Conservation (phyloP, 1,284 basidiomycete species). For the Entoloma clypeatum region DNA sequence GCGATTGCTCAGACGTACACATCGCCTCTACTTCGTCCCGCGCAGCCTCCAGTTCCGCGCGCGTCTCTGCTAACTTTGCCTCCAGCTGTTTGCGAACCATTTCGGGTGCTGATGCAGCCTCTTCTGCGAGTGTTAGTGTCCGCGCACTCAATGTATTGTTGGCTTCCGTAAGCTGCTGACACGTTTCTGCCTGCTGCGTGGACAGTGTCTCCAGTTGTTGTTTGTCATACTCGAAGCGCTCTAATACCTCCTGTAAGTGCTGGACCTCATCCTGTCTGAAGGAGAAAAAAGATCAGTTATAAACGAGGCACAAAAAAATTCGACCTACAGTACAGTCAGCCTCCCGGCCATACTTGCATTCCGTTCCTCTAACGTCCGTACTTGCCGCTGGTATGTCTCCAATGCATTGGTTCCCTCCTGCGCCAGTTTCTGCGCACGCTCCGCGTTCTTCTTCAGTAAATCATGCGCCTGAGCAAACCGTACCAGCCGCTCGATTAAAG, state of each 20-base stretch:
- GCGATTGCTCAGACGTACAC: conserved; percentile 61
- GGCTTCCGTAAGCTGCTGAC: conserved; percentile 67
- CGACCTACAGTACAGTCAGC: conserved; percentile 54
- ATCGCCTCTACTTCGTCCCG: conserved; percentile 56
- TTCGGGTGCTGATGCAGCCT: conserved; percentile 62
- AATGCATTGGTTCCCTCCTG: conserved; percentile 73
- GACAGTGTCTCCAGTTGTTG: conserved; percentile 66
- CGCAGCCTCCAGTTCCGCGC: conserved; percentile 42
- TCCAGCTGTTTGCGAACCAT: conserved; percentile 56
- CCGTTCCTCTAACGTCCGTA: conserved; percentile 73
- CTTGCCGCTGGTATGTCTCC: conserved; percentile 87
- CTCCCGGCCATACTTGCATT: conserved; percentile 50
- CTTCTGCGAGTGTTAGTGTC: conserved; percentile 70
- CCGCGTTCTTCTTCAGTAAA: conserved; percentile 84
- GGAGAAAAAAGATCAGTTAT: conserved; percentile 5
- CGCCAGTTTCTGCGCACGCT: conserved; percentile 83
- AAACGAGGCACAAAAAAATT: conserved; percentile 6
- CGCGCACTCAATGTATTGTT: conserved; percentile 74
- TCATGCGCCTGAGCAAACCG: conserved; percentile 86
- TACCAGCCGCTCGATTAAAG: conserved; percentile 77
- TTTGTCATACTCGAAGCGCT: conserved; percentile 60
- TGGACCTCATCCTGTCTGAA: conserved; percentile 70
- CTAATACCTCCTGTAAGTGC: conserved; percentile 57
- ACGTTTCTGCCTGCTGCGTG: conserved; percentile 68
- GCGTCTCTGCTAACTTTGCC: conserved; percentile 45